phyloP scores from a whole-genome alignment of 345 rosid species.

The Aquilaria malaccensis region DNA sequence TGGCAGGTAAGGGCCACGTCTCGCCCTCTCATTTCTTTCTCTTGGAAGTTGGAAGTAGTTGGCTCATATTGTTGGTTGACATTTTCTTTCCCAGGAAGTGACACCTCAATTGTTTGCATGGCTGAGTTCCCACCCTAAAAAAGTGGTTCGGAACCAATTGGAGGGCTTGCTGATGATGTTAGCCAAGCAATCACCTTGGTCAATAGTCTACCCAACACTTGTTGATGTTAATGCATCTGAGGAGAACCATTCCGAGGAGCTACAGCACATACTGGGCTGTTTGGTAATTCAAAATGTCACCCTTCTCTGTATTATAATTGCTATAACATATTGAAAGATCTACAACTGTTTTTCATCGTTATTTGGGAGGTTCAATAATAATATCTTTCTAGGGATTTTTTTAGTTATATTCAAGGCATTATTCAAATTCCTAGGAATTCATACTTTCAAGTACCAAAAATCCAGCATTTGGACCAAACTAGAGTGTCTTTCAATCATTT shows the following conservation, averaged over 20 bases:
- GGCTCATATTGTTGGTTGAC: not conserved
- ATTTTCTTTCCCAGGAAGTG: constrained; percentile 48
- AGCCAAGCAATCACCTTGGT: constrained; percentile 84
- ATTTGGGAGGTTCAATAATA: too few relatives aligned
- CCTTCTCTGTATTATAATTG: constrained; percentile 1
- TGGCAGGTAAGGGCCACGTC: constrained; percentile 68
- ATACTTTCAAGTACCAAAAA: too few relatives aligned
- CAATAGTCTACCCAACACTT: constrained; percentile 79
- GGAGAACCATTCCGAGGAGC: constrained; percentile 70
- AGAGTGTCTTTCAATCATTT: too few relatives aligned
- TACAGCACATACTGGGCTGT: constrained; percentile 63
- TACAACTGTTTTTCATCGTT: too few relatives aligned
- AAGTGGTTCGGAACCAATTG: constrained; percentile 70
- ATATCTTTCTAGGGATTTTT: too few relatives aligned
- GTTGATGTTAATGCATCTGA: constrained; percentile 77
- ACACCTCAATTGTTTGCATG: constrained; percentile 90
- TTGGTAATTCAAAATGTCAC: constrained; percentile 47
- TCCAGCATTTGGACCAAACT: too few relatives aligned
- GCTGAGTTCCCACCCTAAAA: constrained; percentile 84
- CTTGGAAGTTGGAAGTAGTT: not conserved
- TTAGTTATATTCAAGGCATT: too few relatives aligned
- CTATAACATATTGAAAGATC: too few relatives aligned
- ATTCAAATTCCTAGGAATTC: too few relatives aligned
- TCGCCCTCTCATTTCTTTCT: constrained; percentile 14
- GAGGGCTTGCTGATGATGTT: constrained; percentile 72